These are phyloP conservation scores for Thinopyrum elongatum DNA, from an alignment of 176 grass and related monocot genomes.

Conservation along the genomic window DNA sequence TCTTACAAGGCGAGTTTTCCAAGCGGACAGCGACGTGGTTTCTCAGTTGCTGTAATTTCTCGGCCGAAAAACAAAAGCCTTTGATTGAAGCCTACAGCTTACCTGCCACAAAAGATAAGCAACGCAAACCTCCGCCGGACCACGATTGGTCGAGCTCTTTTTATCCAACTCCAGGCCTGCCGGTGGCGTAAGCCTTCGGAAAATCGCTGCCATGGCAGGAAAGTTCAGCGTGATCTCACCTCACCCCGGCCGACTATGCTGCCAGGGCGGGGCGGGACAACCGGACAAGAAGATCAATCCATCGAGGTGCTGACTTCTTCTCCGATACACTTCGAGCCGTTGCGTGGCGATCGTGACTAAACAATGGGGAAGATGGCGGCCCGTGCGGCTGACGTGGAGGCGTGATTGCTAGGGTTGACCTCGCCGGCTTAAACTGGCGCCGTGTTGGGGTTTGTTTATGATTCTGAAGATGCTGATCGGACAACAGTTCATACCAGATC, in stretches of 20 bases:
- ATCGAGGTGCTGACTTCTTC: slow-evolving; percentile 27
- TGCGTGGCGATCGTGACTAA: background rate
- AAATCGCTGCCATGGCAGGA: background rate
- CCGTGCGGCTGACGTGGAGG: slow-evolving; percentile 1
- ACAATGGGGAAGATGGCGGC: background rate
- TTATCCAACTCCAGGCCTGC: no score
- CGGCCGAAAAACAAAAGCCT: background rate
- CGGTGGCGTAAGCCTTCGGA: slow-evolving; percentile 37
- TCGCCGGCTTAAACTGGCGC: background rate
- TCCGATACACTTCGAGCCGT: background rate
- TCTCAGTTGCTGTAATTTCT: background rate
- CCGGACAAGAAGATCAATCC: background rate
- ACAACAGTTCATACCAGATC: slow-evolving; percentile 29
- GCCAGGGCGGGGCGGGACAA: background rate
- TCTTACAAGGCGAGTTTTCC: slow-evolving; percentile 55
- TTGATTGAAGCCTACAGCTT: slow-evolving; percentile 3
- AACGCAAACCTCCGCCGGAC: slow-evolving; percentile 9
- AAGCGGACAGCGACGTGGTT: slow-evolving; percentile 33
- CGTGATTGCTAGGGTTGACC: slow-evolving; percentile 18
- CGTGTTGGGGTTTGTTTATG: background rate
- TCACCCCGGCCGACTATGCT: slow-evolving; percentile 21
- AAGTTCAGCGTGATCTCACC: background rate
- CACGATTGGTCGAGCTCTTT: slow-evolving; percentile 10
- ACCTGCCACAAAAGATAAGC: slow-evolving; percentile 41
- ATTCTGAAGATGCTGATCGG: background rate